Evolutionary conservation across 768 basidiomycete species (phyloP), one percentile per base, ranked within the genome.

Genomic region (Mycena chlorophos): DNA sequence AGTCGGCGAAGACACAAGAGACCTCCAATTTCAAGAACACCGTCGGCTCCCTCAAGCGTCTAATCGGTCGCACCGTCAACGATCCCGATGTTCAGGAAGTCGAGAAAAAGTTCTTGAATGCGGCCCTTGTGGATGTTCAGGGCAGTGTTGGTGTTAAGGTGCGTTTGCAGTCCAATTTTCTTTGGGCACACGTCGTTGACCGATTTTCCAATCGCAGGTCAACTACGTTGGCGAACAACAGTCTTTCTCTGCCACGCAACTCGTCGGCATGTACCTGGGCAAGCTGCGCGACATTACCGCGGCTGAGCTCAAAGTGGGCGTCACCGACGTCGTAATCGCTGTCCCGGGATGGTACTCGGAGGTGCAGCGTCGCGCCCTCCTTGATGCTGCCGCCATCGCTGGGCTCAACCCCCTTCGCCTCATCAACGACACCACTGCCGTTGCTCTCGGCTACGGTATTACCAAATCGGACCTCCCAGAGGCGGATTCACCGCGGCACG

Each of bases 11-110:
- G 79, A 98, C 91, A 0, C 92, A 95, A 64, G 96, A 98, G 74
- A 97, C 89, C 16, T 95, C 94, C 63, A 98, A 98, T 76, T 98
- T 94, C 82, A 90, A 86, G 74, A 99, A 98, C 78, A 98, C 97
- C 23, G 80, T 97, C 69, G 97, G 97, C 38, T 88, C 85, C 0
- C 78, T 98, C 66, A 98, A 98, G 73, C 84, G 95, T 20, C 81
- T 98, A 37, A 78, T 97, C 63, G 96, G 95, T 8, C 83, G 95
- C 49, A 84, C 88, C 26, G 63, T 89, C 61, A 70, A 77, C 40
- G 96, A 98, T 72, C 77, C 88, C 12, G 94, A 98, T 70, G 79
- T 95, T 55, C 79, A 85, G 67, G 78, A 88, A 34, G 73, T 86
- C 53, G 97, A 99, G 81, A 89, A 88, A 75, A 93, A 92, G 75